Evolutionary conservation across 2,329 filamentous ascomycete genomes (phyloP).

Genomic region (Calonectria honghensis): DNA sequence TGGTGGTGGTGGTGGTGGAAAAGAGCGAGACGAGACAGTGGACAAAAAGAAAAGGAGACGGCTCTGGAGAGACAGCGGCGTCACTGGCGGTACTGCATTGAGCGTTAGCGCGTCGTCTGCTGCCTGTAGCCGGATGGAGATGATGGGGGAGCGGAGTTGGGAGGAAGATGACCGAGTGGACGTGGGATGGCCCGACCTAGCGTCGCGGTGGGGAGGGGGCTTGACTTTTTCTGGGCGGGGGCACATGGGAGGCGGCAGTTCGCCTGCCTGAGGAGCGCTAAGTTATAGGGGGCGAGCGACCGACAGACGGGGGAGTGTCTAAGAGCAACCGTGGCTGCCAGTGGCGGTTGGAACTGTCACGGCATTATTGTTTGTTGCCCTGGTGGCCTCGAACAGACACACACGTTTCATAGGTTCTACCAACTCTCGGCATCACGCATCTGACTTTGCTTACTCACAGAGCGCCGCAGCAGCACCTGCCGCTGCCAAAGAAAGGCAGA

Average conservation of each 20-base stretch:
- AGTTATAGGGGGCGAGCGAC: background rate
- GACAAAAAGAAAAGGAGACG: slow-evolving; percentile 34
- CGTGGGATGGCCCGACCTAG: slow-evolving; percentile 26
- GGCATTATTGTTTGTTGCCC: background rate
- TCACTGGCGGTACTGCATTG: slow-evolving; percentile 16
- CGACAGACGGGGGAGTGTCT: background rate
- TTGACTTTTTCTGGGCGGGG: slow-evolving; percentile 12
- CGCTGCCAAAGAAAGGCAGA: background rate
- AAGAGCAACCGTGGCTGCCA: background rate
- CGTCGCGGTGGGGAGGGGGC: background rate
- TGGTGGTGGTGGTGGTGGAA: background rate
- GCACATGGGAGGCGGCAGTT: slow-evolving; percentile 15
- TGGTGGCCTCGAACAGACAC: slow-evolving; percentile 8
- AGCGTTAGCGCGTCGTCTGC: slow-evolving; percentile 19
- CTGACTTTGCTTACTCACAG: background rate
- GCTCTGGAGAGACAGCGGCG: background rate
- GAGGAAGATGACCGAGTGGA: slow-evolving; percentile 40
- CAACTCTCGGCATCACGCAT: background rate
- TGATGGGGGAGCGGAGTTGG: slow-evolving; percentile 36
- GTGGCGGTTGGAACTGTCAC: background rate
- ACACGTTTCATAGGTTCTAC: background rate
- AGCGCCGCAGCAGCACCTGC: background rate
- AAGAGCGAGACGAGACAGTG: background rate
- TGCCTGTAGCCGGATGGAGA: slow-evolving; percentile 34
- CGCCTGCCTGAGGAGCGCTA: slow-evolving; percentile 3